Evolutionary conservation across 352 stramenopile species (phyloP), one percentile per base, ranked within the genome.

Genomic region (Bremia lactucae): DNA sequence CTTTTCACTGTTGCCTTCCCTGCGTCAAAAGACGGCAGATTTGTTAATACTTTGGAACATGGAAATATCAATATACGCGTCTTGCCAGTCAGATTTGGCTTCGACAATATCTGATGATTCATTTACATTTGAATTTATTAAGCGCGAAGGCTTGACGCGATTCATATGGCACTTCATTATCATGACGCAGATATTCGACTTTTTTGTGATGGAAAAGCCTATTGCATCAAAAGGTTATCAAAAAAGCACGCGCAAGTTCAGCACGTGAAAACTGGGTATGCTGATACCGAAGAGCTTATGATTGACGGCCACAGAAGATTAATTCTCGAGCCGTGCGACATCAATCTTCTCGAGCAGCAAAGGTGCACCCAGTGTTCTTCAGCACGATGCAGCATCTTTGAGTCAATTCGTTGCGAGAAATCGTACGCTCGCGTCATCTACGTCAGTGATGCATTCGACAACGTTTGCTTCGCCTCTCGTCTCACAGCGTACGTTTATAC

Each of bases 211-310:
- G 72, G 68, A 28, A 87, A 87, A 48, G 79, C 75, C 0, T 73
- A 84, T 20, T 88, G 76, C 61, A 90, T 87, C 38, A 40, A 81
- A 23, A 83, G 71, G 40, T 71, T 90, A 62, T 48, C 87, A 2
- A 43, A 62, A 16, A 47, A 58, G 23, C 54, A 68, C 48, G 54
- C 36, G 9, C 52, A 83, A 1, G 8, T 19, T 3, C 6, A 44
- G 3, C 51, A 71, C 19, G 52, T 82, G 8, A 57, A 38, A n/a
- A 46, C 76, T 34, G 51, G 83, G 3, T 55, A 75, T 10, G 74
- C 70, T 6, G 81, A 83, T 29, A 54, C 43, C 3, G 59, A 62
- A n/a, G 49, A 55, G 31, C 73, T 69, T 25, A 62, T 75, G 8
- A 46, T 18, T 2, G n/a, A 37, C 0, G 23, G 54, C 3, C 29